Conservation (phyloP, 352 stramenopile genomes). For the Pythium aphanidermatum region DNA sequence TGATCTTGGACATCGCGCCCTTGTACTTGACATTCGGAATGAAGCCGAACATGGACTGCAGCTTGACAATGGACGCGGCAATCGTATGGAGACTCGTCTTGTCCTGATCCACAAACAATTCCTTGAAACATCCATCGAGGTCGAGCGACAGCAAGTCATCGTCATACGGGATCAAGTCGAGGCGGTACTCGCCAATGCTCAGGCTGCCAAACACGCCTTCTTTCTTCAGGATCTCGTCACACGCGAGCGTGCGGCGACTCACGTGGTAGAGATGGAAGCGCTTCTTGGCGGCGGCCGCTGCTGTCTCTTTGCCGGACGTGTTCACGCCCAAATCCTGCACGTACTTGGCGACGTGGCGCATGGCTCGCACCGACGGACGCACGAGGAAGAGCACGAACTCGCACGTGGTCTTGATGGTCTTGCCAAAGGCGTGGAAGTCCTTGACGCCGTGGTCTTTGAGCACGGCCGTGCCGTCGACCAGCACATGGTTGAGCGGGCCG, state of each 20-base stretch:
- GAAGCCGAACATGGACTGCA: slow-evolving; percentile 90
- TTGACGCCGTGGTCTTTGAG: slow-evolving; percentile 84
- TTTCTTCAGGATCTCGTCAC: slow-evolving; percentile 90
- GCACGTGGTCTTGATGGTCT: slow-evolving; percentile 70
- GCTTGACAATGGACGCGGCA: slow-evolving; percentile 86
- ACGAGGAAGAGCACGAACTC: slow-evolving; percentile 90
- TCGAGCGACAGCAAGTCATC: slow-evolving; percentile 94
- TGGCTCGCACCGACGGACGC: slow-evolving; percentile 61
- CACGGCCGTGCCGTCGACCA: slow-evolving; percentile 79
- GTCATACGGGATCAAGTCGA: slow-evolving; percentile 95
- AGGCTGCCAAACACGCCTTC: slow-evolving; percentile 82
- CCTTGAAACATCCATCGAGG: slow-evolving; percentile 79
- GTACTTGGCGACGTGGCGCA: slow-evolving; percentile 81
- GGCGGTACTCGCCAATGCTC: slow-evolving; percentile 85
- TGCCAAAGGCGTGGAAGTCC: slow-evolving; percentile 79
- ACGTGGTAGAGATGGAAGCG: slow-evolving; percentile 88
- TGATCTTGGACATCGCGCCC: slow-evolving; percentile 86
- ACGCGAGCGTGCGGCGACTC: slow-evolving; percentile 86
- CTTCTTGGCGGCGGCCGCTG: slow-evolving; percentile 39
- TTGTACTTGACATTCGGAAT: slow-evolving; percentile 95
- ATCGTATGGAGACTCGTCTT: slow-evolving; percentile 87
- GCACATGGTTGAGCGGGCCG: slow-evolving; percentile 78
- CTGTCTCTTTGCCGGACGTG: slow-evolving; percentile 16
- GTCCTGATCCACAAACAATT: slow-evolving; percentile 87
- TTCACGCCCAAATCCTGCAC: slow-evolving; percentile 42